phyloP scores from a whole-genome alignment of 345 rosid species.

The Salix koriyanagi region DNA sequence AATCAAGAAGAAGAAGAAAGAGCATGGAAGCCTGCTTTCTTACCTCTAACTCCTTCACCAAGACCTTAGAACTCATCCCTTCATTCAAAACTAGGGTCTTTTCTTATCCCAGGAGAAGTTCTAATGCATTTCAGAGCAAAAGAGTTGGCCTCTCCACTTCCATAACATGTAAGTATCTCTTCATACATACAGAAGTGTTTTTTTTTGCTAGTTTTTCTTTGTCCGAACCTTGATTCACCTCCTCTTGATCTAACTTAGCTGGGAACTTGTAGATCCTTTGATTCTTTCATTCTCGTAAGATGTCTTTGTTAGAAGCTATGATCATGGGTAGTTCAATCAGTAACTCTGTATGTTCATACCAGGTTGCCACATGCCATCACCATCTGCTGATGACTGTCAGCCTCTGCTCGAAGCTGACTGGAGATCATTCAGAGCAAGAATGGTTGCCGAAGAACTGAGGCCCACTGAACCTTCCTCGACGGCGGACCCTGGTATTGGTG shows the following conservation, averaged over 20 bases:
- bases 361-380: slow-evolving; percentile 54
- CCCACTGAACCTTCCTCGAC: slow-evolving; percentile 32
- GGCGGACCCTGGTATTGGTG: slow-evolving; percentile 32
- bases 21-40: slow-evolving; percentile 75
- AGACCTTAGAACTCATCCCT: slow-evolving; percentile 35
- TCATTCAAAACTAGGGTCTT: slow-evolving; percentile 39
- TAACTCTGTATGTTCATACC: slow-evolving; percentile 12
- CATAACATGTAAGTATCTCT: slow-evolving; percentile 40
- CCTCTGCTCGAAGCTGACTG: slow-evolving; percentile 49
- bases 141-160: slow-evolving; percentile 34
- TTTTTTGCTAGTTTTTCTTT: background rate
- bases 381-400: slow-evolving; percentile 34
- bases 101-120: slow-evolving; percentile 34
- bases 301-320: too few relatives aligned
- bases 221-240: too few relatives aligned
- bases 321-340: too few relatives aligned
- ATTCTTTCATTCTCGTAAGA: too few relatives aligned
- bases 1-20: background rate
- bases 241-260: too few relatives aligned
- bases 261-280: too few relatives aligned
- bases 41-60: slow-evolving; percentile 54
- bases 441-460: slow-evolving; percentile 52
- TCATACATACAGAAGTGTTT: background rate
- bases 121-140: slow-evolving; percentile 27
- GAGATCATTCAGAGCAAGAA: slow-evolving; percentile 74